Conservation (phyloP, 2,329 filamentous ascomycete species). For the Shiraia bambusicola region DNA sequence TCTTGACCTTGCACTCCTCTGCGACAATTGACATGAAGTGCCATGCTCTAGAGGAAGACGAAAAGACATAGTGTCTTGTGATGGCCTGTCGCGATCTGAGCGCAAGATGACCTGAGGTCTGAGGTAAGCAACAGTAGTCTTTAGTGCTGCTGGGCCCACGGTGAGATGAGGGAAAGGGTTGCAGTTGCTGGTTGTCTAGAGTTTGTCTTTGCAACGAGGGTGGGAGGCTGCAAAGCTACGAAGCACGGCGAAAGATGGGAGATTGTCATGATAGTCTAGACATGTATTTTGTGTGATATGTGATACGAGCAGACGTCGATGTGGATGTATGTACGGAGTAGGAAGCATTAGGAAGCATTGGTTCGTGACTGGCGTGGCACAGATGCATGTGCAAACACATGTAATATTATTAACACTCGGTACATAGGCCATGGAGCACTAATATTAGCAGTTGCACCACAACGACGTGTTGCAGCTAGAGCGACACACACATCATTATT, state of each 20-base stretch:
- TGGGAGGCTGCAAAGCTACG: neutral
- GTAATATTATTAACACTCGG: slow-evolving; percentile 2
- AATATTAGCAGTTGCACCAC: neutral
- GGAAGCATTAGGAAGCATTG: slow-evolving; percentile 10
- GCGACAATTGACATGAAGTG: slow-evolving; percentile 38
- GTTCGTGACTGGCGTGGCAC: slow-evolving; percentile 5
- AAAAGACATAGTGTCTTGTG: slow-evolving; percentile 31
- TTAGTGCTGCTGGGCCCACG: slow-evolving; percentile 7
- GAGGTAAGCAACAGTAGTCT: slow-evolving; percentile 26
- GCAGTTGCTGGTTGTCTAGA: slow-evolving; percentile 13
- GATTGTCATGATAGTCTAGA: no score
- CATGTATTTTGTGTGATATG: neutral
- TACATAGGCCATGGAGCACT: neutral
- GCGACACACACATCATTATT: no score
- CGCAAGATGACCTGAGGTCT: slow-evolving; percentile 28
- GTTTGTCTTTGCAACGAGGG: no score
- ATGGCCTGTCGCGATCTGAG: slow-evolving; percentile 9
- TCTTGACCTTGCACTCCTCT: slow-evolving; percentile 35
- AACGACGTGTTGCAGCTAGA: neutral
- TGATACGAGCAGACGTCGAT: neutral
- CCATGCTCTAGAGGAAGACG: slow-evolving; percentile 36
- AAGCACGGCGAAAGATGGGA: neutral
- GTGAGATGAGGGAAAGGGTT: slow-evolving; percentile 17
- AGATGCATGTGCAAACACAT: neutral
- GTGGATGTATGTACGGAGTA: slow-evolving; percentile 10